These are phyloP conservation scores for Thelonectria olida DNA, from an alignment of 2,329 filamentous ascomycete species.

Conservation along the genomic window DNA sequence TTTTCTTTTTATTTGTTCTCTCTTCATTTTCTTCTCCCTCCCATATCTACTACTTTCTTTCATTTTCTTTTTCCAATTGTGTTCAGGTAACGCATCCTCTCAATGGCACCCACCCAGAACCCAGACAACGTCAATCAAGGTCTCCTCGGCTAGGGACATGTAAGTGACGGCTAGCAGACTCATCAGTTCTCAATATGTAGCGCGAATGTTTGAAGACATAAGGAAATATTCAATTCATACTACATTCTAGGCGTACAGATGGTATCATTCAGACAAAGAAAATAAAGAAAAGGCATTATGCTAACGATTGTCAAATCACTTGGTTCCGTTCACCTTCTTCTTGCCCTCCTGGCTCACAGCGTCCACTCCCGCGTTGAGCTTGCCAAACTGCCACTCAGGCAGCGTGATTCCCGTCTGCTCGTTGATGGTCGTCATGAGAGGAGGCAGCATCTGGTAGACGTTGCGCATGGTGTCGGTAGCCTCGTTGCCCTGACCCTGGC, in stretches of 20 bases:
- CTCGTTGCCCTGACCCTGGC: conserved; percentile 53
- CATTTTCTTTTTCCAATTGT: not conserved
- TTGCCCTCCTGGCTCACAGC: conserved; percentile 43
- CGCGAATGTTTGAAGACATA: not conserved
- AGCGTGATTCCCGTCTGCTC: conserved; percentile 87
- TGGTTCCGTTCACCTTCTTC: conserved; percentile 36
- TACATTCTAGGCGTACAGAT: not conserved
- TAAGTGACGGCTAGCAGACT: no score
- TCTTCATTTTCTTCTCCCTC: not conserved
- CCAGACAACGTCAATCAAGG: no score
- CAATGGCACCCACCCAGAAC: no score
- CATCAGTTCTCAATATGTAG: no score
- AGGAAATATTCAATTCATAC: not conserved
- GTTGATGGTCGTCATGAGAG: conserved; percentile 84
- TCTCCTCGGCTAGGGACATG: no score
- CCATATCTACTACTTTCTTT: not conserved
- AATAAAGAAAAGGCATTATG: not conserved
- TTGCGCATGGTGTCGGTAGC: conserved; percentile 75
- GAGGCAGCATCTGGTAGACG: conserved; percentile 85
- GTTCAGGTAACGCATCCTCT: no score
- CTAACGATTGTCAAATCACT: conserved; percentile 1
- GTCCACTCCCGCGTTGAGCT: conserved; percentile 47
- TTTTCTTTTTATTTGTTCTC: not conserved
- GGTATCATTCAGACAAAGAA: not conserved
- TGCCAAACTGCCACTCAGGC: conserved; percentile 78